A percentile compares a stretch with the other conserved stretches of the same genome.
Evolutionary conservation across 768 basidiomycete genomes (phyloP).

Genomic region (Agaricus sinodeliciosus): DNA sequence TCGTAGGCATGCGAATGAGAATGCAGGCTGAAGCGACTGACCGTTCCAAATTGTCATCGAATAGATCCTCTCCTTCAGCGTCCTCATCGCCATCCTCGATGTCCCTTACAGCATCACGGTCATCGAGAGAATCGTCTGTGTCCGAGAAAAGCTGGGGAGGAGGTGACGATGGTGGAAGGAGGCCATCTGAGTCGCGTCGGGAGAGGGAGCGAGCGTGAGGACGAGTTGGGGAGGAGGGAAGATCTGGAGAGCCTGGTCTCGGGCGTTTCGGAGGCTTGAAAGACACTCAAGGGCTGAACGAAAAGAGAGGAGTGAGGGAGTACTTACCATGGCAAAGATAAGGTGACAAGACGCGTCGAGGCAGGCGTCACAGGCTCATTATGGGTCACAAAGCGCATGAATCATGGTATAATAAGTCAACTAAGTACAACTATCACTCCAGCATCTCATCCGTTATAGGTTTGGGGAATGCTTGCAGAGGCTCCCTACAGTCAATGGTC

Average conservation of each 20-base stretch:
- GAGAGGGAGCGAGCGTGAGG: constrained; percentile 31
- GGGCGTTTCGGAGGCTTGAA: constrained; percentile 53
- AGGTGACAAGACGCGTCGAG: background rate
- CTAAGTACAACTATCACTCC: no score
- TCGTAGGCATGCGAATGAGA: constrained; percentile 7
- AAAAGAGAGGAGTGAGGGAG: background rate
- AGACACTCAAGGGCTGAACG: background rate
- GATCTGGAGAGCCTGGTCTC: constrained; percentile 46
- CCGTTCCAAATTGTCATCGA: constrained; percentile 74
- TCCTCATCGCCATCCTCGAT: constrained; percentile 70
- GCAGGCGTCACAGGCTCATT: no score
- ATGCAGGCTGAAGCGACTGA: constrained; percentile 25
- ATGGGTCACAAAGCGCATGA: no score
- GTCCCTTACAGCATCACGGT: constrained; percentile 59
- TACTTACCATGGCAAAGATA: background rate
- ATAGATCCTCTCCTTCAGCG: constrained; percentile 92
- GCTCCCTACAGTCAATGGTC: constrained; percentile 31
- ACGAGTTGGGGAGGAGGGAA: constrained; percentile 40
- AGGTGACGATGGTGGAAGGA: constrained; percentile 82
- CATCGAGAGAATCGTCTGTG: constrained; percentile 74
- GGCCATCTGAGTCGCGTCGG: constrained; percentile 59
- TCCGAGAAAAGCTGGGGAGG: constrained; percentile 81
- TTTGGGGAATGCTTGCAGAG: constrained; percentile 42
- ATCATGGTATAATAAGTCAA: no score
- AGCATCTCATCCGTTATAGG: constrained; percentile 24